A percentile compares a stretch with the other conserved stretches of the same genome.
phyloP scores from a whole-genome alignment of 2,329 filamentous ascomycete species.

The Penicillium frequentans region DNA sequence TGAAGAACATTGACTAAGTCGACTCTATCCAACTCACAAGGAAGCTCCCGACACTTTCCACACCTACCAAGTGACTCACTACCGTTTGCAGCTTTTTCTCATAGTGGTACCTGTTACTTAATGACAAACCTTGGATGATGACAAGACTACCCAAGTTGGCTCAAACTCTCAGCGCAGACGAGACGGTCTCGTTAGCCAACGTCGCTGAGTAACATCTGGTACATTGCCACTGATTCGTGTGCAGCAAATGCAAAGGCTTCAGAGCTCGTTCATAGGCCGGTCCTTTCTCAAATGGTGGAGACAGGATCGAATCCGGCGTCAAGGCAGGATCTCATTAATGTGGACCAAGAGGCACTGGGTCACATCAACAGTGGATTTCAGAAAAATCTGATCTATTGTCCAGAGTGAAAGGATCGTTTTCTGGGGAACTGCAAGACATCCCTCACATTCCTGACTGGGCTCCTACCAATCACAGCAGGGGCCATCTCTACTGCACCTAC shows the following conservation, averaged over 20 bases:
- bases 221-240: neutral
- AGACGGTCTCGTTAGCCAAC: neutral
- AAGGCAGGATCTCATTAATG: constrained; percentile 10
- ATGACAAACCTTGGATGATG: constrained; percentile 16
- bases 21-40: neutral
- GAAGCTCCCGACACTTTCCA: neutral
- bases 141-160: constrained; percentile 9
- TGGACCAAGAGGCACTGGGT: constrained; percentile 5
- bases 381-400: neutral
- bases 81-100: constrained; percentile 14
- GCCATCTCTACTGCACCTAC: neutral
- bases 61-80: neutral
- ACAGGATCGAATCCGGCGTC: neutral
- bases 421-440: neutral
- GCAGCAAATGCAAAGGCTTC: neutral
- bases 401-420: neutral
- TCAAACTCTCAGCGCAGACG: neutral
- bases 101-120: constrained; percentile 10
- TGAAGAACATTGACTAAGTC: neutral
- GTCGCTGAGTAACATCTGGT: neutral
- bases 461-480: neutral
- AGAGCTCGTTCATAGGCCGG: neutral
- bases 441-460: constrained; percentile 8
- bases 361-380: neutral
- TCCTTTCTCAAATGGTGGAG: neutral